Base-by-base conservation (phyloP, 179 eudicot genomes). In the Patellifolia procumbens region DNA sequence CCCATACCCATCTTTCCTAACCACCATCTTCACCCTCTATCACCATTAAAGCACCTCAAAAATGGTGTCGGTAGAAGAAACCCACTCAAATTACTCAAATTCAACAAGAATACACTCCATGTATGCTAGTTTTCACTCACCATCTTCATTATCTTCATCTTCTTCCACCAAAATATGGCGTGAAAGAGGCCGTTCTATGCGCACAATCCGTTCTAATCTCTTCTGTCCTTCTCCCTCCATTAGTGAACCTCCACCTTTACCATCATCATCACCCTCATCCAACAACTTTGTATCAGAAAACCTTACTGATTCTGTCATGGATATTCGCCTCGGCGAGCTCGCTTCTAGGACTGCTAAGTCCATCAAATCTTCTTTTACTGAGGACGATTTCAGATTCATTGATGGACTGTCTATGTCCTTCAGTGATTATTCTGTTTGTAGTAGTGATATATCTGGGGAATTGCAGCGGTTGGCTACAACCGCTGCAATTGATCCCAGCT, bases 381-480 rank as follows among this genome's bases (percentile, higher is more conserved):
- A 81, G 0, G 79, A 83, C 0, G 88, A 86, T 17, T 85, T 86
- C 56, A 60, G 73, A 0, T 72, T 91, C 5, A 84, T 87, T 0
- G 85, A 84, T 20, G 81, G 86, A 12, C 80, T 88, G 37, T 88
- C 90, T 1, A 85, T 80, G 10, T 82, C 93, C 12, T 90, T 86
- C 34, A 84, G 84, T 43, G 96, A 90, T 31, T 89, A 84, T 81
- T 89, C 94, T 11, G 88, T 86, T 12, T 89, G 91, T 52, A 87
- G 92, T 83, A 87, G 90, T 71, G 98, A 95, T 59, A 90, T 95
- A 31, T 95, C 99, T 79, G 97, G 99, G 24, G 99, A 95, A 72
- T 81, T 95, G 0, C 95, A 89, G 66, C 83, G 93, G 17, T 84
- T 95, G 5, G 99, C 99, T 0, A 58, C 62, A 4, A 51, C 60